Conservation (phyloP, 1,139 yeast genomes). For the Blastobotrys buckinghamii region DNA sequence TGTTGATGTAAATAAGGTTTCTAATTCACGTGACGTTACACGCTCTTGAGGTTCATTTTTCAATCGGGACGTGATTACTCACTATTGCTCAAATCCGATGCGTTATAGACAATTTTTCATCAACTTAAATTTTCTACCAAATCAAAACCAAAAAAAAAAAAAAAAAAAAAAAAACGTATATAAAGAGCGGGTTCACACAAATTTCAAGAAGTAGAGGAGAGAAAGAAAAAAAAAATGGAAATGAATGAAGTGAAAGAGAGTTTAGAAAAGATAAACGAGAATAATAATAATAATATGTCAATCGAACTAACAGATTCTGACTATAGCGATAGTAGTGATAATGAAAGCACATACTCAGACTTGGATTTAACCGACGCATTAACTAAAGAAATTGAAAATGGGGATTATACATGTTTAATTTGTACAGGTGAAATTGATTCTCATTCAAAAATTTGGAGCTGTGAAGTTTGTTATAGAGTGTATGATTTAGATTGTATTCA, state of each 20-base stretch:
- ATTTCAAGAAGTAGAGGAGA: too few relatives aligned
- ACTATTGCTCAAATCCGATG: too few relatives aligned
- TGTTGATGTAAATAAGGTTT: too few relatives aligned
- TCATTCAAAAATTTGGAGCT: conserved; percentile 67
- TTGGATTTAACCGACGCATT: conserved; percentile 32
- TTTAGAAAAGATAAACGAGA: background rate
- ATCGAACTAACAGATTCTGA: background rate
- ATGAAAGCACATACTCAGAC: conserved; percentile 9
- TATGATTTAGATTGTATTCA: conserved; percentile 75
- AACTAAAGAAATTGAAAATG: conserved; percentile 52
- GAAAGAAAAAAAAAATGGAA: background rate
- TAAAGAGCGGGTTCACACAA: too few relatives aligned
- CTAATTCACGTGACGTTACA: too few relatives aligned
- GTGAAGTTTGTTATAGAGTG: conserved; percentile 65
- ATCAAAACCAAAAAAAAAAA: too few relatives aligned
- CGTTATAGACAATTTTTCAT: too few relatives aligned
- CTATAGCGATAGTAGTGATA: background rate
- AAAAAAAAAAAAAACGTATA: too few relatives aligned
- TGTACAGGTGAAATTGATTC: conserved; percentile 77
- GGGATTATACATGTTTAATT: conserved; percentile 69
- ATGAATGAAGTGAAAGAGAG: background rate
- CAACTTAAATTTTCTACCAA: too few relatives aligned
- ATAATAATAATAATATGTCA: background rate
- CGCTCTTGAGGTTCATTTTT: too few relatives aligned
- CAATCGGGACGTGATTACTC: too few relatives aligned